Base-by-base conservation (phyloP, 352 stramenopile genomes). In the Phytopythium litorale region DNA sequence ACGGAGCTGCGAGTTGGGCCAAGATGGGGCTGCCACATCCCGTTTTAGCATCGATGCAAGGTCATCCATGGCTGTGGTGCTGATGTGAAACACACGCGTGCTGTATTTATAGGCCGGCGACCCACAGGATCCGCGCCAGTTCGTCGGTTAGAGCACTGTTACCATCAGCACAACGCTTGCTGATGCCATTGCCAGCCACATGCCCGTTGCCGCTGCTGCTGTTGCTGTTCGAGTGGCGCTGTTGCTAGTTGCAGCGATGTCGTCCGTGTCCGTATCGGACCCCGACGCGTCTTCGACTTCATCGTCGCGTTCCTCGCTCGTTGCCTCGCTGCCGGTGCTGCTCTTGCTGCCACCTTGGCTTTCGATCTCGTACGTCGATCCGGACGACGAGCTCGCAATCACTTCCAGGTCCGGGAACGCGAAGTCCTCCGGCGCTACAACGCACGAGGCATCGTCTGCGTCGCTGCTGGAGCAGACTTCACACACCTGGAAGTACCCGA, bases 401-500 rank as follows among this genome's bases (percentile, higher is more conserved):
- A 60, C 37, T 42, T 38, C n/a, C 19, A 60, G 40, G 9, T 48
- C 23, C 0, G 53, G 55, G 55, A 60, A 60, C 12, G 55, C 30
- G 25, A 52, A 60, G 1, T 12, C 55, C 16, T 35, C 40, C 9
- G 55, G 55, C 4, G 55, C 55, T 0, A 60, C 40, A 12, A 52
- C 40, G 55, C 55, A 60, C 12, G 25, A 84, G 4, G 68, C 75
- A 9, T 57, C 42, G 0, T 19, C 57, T 8, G 58, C 60, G 33
- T 48, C 68, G 56, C 57, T 67, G 60, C 25, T 58, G 4, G 48
- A 53, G 58, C 81, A 93, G 50, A 76, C 62, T 9, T 67, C 71
- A 52, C 81, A 93, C 53, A 88, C 68, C 54, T 91, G 81, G 48
- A 74, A 71, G 62, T 75, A 89, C 28, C 79, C 65, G 6, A 72